Evolutionary conservation across 345 rosid species (phyloP).

Genomic region (Eucalyptus viminalis): DNA sequence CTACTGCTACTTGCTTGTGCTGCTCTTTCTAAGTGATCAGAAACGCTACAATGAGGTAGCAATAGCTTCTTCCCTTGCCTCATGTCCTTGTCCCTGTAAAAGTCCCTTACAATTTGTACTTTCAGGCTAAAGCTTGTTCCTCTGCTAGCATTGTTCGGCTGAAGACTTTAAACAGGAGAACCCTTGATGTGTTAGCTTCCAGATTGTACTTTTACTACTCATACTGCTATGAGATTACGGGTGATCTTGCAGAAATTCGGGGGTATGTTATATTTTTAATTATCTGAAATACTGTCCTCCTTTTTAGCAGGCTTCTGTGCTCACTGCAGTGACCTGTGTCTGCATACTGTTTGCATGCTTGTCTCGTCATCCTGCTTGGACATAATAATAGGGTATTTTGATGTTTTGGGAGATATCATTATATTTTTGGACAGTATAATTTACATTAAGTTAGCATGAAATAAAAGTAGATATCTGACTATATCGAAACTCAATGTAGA

Average conservation of each 20-base stretch:
- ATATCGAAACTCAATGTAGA: not conserved
- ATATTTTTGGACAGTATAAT: not conserved
- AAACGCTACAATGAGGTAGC: conserved; percentile 60
- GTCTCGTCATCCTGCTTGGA: not conserved
- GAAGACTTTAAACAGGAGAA: conserved; percentile 62
- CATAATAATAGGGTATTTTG: not conserved
- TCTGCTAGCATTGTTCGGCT: conserved; percentile 61
- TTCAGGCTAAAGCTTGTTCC: conserved; percentile 82
- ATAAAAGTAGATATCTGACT: not conserved
- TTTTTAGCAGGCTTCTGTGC: not conserved
- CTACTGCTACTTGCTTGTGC: conserved; percentile 56
- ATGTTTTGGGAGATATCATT: not conserved
- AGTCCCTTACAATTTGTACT: not conserved
- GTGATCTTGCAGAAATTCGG: conserved; percentile 78
- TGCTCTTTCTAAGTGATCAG: conserved; percentile 72
- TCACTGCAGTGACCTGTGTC: not conserved
- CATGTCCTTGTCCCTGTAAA: not conserved
- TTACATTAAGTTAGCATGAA: not conserved
- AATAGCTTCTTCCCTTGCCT: not conserved
- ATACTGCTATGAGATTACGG: conserved; percentile 61
- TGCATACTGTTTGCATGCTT: not conserved
- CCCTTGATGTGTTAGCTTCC: conserved; percentile 74
- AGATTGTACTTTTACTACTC: conserved; percentile 74
- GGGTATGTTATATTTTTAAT: conserved; percentile 31
- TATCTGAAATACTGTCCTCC: not conserved